Conservation (phyloP, 78 protist genomes). For the Cavenderia fasciculata region DNA sequence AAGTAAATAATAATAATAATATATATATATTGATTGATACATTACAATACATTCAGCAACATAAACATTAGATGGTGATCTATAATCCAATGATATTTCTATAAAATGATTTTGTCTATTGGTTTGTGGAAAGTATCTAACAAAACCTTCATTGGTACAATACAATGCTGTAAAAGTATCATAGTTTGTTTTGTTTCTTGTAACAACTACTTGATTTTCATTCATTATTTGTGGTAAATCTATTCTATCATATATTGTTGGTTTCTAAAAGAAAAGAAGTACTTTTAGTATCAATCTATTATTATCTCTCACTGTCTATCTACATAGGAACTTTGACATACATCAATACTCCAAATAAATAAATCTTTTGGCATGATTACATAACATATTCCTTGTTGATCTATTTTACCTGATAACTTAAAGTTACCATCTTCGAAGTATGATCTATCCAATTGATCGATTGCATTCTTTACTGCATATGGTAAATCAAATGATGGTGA, state of each 20-base stretch:
- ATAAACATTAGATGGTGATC: neutral
- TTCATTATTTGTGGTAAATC: slow-evolving; percentile 26
- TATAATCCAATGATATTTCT: slow-evolving; percentile 25
- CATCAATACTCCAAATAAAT: slow-evolving; percentile 57
- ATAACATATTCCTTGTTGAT: neutral
- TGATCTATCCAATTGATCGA: neutral
- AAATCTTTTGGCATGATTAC: slow-evolving; percentile 8
- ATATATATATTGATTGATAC: neutral
- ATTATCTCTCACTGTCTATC: neutral
- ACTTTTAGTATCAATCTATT: neutral
- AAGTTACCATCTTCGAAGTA: neutral
- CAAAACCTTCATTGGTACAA: neutral
- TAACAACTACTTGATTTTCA: slow-evolving; percentile 12
- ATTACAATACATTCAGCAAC: neutral
- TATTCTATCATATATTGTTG: slow-evolving; percentile 33
- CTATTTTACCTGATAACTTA: slow-evolving; percentile 1
- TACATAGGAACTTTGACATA: neutral
- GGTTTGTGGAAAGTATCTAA: slow-evolving; percentile 37
- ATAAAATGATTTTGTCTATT: slow-evolving; percentile 25
- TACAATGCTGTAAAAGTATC: slow-evolving; percentile 32
- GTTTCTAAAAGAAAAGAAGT: neutral
- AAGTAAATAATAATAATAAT: neutral
- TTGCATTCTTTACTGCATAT: neutral
- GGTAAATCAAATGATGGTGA: neutral
- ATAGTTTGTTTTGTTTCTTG: neutral